Evolutionary conservation across 176 grass and related monocot genomes (phyloP).

Genomic region (Melocanna baccifera): DNA sequence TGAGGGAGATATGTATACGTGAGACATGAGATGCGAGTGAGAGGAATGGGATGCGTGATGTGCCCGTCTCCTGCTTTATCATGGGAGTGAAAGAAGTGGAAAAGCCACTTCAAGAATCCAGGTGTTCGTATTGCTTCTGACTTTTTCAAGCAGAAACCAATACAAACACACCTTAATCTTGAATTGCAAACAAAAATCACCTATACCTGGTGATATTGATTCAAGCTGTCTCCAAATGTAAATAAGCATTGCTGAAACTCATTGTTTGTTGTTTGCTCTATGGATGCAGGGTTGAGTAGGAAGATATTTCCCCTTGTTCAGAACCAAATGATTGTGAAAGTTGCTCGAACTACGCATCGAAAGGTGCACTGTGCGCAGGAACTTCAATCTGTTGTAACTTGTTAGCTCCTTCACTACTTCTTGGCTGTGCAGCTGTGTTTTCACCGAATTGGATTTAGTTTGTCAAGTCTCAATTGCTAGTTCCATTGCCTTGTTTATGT

Average conservation of each 20-base stretch:
- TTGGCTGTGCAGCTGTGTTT: neutral
- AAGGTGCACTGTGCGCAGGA: neutral
- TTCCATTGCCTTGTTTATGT: neutral
- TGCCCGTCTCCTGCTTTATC: no score
- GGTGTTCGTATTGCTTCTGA: no score
- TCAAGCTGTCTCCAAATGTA: neutral
- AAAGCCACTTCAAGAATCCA: no score
- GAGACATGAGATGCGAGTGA: no score
- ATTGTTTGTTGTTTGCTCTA: neutral
- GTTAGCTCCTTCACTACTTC: neutral
- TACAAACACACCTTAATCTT: no score
- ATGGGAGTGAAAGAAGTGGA: no score
- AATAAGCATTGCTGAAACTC: neutral
- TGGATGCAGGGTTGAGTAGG: slow-evolving; percentile 30
- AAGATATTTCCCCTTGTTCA: neutral
- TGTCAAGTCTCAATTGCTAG: neutral
- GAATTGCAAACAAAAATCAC: neutral
- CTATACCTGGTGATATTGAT: neutral
- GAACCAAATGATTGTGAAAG: neutral
- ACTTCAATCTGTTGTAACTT: slow-evolving; percentile 11
- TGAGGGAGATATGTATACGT: no score
- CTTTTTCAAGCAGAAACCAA: no score
- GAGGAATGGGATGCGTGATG: no score
- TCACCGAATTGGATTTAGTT: neutral
- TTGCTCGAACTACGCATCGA: neutral